phyloP scores from a whole-genome alignment of 805 yeast genomes.

The Candida sonorensis region DNA sequence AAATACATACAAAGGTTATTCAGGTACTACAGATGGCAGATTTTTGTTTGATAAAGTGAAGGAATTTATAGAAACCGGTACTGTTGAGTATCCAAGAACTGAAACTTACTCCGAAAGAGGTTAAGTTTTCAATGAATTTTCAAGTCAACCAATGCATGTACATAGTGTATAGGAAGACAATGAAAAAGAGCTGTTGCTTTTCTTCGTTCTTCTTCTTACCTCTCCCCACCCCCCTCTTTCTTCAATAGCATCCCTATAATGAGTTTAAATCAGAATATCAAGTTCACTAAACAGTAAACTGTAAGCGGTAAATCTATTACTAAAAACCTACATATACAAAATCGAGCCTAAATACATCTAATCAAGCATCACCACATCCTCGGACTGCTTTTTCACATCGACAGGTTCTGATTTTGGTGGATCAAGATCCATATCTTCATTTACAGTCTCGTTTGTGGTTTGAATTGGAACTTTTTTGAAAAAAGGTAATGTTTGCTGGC shows the following conservation, averaged over 20 bases:
- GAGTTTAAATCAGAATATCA: too few species aligned
- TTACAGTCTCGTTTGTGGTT: background rate
- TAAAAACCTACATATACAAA: too few species aligned
- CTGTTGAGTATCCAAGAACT: constrained; percentile 30
- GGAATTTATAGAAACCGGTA: constrained; percentile 73
- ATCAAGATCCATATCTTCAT: constrained; percentile 1
- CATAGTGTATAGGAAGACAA: too few species aligned
- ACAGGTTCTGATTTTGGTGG: background rate
- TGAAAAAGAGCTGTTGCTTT: too few species aligned
- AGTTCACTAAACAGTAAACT: too few species aligned
- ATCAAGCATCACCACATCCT: constrained; percentile 6
- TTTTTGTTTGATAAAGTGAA: constrained; percentile 65
- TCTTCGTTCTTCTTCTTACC: too few species aligned
- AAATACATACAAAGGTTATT: constrained; percentile 64
- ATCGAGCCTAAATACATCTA: too few species aligned
- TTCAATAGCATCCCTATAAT: too few species aligned
- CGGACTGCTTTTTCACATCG: constrained; percentile 1
- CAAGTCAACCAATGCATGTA: constrained; percentile 2
- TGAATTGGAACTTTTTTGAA: constrained; percentile 5
- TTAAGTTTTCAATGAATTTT: too few species aligned
- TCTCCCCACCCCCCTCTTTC: too few species aligned
- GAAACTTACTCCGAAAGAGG: constrained; percentile 28
- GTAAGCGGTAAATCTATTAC: too few species aligned
- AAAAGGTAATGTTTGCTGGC: constrained; percentile 11
- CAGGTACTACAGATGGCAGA: constrained; percentile 62